These are phyloP conservation scores for Strigomonas culicis DNA, from an alignment of 208 protist species.

Conservation along the genomic window DNA sequence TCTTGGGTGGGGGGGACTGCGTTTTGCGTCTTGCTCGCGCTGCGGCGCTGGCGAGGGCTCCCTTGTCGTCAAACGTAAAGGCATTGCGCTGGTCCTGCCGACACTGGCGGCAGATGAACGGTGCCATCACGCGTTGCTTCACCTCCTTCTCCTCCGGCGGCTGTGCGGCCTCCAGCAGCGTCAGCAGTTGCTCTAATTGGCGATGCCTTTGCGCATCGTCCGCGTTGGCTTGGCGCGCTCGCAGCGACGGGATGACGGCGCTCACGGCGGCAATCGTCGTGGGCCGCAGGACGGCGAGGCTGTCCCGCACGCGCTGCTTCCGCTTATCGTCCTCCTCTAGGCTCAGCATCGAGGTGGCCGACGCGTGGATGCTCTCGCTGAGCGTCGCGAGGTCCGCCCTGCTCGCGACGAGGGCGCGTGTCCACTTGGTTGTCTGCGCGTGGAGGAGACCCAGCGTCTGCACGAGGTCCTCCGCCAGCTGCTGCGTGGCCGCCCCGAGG, in stretches of 20 bases:
- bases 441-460: not conserved
- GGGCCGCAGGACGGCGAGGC: not conserved
- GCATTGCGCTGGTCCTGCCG: constrained; percentile 37
- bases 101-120: constrained; percentile 54
- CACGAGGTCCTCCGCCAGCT: constrained; percentile 16
- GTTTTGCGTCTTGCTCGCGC: not conserved
- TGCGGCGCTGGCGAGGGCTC: not conserved
- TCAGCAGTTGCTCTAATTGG: constrained; percentile 1
- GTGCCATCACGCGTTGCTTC: constrained; percentile 1
- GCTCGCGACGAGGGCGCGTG: not conserved
- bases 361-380: not conserved
- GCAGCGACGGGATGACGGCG: not conserved
- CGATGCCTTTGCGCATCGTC: no score
- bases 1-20: not conserved
- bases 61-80: constrained; percentile 23
- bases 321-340: constrained; percentile 4
- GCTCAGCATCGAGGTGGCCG: not conserved
- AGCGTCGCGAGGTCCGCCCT: not conserved
- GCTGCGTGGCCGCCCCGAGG: constrained; percentile 8
- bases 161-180: not conserved
- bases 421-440: not conserved
- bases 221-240: not conserved
- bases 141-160: not conserved
- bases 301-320: not conserved
- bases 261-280: not conserved